A percentile compares a stretch with the other conserved stretches of the same genome.
phyloP scores from a whole-genome alignment of 345 rosid species.

The Eucalyptus tenuipes region DNA sequence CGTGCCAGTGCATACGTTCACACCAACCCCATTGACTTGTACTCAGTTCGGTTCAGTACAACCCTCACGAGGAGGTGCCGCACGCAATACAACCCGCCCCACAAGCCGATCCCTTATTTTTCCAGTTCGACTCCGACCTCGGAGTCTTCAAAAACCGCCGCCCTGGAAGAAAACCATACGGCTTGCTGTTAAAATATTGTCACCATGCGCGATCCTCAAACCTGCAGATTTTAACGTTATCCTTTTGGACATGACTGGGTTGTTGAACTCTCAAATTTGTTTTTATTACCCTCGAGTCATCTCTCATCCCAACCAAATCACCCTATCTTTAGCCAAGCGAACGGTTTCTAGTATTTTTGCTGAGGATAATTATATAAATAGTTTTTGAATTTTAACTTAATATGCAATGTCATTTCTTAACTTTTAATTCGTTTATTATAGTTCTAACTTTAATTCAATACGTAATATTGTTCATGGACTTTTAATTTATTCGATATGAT shows the following conservation, averaged over 20 bases:
- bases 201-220: not conserved
- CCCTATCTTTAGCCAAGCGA: not conserved
- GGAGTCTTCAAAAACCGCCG: not conserved
- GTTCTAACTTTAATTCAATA: accelerated
- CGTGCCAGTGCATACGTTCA: not conserved
- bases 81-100: not conserved
- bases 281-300: not conserved
- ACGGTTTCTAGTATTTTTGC: not conserved
- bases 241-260: not conserved
- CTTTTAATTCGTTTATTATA: not conserved
- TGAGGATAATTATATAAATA: not conserved
- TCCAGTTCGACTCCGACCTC: not conserved
- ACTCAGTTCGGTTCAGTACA: not conserved
- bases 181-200: not conserved
- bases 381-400: not conserved
- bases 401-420: accelerated
- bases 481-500: not conserved
- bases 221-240: not conserved
- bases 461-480: accelerated
- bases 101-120: not conserved
- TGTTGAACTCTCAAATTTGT: not conserved
- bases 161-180: not conserved
- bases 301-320: not conserved
- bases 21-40: not conserved
- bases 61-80: not conserved